Evolutionary conservation across 2,329 filamentous ascomycete genomes (phyloP).

Genomic region (Microdochium bolleyi): DNA sequence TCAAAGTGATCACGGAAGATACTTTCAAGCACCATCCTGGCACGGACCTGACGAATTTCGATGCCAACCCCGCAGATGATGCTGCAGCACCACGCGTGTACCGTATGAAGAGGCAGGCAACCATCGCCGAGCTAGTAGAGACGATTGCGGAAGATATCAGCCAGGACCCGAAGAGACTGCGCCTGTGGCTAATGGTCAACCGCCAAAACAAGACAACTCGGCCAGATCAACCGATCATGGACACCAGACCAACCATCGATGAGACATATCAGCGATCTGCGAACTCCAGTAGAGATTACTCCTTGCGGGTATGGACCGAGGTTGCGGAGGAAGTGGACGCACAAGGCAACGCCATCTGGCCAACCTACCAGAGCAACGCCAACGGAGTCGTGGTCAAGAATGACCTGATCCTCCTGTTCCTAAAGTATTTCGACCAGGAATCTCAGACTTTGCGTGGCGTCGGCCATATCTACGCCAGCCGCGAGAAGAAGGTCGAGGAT

Average conservation of each 20-base stretch:
- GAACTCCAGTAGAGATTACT: conserved; percentile 54
- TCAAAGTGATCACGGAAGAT: conserved; percentile 73
- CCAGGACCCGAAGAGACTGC: conserved; percentile 60
- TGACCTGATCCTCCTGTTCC: conserved; percentile 70
- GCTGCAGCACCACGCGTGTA: conserved; percentile 65
- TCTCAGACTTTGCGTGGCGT: conserved; percentile 68
- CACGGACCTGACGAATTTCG: conserved; percentile 72
- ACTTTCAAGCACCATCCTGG: conserved; percentile 76
- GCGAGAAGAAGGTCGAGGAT: conserved; percentile 81
- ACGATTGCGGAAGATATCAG: conserved; percentile 64
- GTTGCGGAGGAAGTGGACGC: conserved; percentile 56
- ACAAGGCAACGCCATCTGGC: conserved; percentile 67
- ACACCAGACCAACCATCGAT: conserved; percentile 68
- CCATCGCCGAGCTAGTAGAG: conserved; percentile 65
- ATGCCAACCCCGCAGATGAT: conserved; percentile 46
- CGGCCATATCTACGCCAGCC: conserved; percentile 80
- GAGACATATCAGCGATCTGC: conserved; percentile 50
- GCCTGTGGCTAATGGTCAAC: conserved; percentile 97
- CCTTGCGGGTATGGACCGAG: conserved; percentile 84
- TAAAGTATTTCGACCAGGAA: conserved; percentile 85
- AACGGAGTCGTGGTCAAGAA: conserved; percentile 50
- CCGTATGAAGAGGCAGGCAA: conserved; percentile 66
- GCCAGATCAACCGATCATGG: conserved; percentile 79
- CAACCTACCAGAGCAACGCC: conserved; percentile 49
- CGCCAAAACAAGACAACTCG: conserved; percentile 94